phyloP scores from a whole-genome alignment of 306 rosid genomes.

The Vachellia pachyceras region DNA sequence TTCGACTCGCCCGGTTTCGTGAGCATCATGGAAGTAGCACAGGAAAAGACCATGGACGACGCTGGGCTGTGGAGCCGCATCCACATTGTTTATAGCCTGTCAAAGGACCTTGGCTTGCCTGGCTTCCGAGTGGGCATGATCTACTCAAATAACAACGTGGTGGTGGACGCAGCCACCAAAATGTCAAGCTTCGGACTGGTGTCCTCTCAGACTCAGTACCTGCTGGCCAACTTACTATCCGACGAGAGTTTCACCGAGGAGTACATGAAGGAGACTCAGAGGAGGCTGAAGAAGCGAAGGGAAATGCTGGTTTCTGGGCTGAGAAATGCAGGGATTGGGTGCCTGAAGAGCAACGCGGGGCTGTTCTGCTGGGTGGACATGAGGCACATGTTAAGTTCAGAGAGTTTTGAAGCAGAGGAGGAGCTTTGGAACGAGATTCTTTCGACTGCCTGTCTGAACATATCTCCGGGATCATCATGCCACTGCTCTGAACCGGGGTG shows the following conservation, averaged over 20 bases:
- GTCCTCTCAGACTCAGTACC: conserved; percentile 79
- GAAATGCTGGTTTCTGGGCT: conserved; percentile 14
- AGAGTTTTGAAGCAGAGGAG: conserved; percentile 73
- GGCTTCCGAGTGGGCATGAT: conserved; percentile 64
- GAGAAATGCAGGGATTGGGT: conserved; percentile 54
- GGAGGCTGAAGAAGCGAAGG: conserved; percentile 8
- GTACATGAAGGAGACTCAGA: conserved; percentile 25
- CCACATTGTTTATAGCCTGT: conserved; percentile 12
- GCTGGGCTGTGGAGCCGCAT: not conserved
- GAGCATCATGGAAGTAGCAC: conserved; percentile 18
- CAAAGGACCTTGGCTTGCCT: conserved; percentile 22
- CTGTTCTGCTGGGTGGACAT: conserved; percentile 92
- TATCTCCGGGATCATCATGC: conserved; percentile 85
- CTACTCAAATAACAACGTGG: conserved; percentile 58
- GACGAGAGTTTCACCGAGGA: conserved; percentile 37
- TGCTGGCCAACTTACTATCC: conserved; percentile 55
- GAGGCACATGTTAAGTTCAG: conserved; percentile 54
- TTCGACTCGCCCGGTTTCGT: conserved; percentile 9
- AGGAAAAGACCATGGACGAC: not conserved
- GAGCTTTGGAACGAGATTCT: conserved; percentile 75
- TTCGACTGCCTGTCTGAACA: conserved; percentile 57
- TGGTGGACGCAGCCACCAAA: conserved; percentile 48
- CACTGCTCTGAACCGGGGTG: conserved; percentile 93
- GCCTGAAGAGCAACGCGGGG: conserved; percentile 75
- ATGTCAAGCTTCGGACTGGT: conserved; percentile 94